Base-by-base conservation (phyloP, 1,284 basidiomycete genomes). In the Heterobasidion occidentale region DNA sequence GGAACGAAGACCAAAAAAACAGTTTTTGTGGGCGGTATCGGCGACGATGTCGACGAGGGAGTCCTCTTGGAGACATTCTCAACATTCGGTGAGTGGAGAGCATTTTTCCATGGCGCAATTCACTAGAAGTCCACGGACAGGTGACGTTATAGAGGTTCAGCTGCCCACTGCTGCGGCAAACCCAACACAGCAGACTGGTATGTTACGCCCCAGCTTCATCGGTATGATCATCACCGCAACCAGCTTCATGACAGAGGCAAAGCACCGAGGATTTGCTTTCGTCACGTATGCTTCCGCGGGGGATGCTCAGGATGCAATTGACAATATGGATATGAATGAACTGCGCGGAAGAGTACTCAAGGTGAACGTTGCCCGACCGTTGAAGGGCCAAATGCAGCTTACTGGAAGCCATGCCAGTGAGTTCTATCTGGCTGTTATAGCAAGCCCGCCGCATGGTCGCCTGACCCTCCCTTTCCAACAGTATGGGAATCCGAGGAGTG, bases 401-500 rank as follows among this genome's bases (percentile, higher is more conserved):
- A 74, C 76, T 56, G 83, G 83, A 47, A 91, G 90, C 71, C 79
- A 86, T 73, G 85, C 90, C 53, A 78, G 89, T 89, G 67, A 56
- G 85, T 77, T 7, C 19, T 50, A 49, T 17, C 15, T 44, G 44
- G 51, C 20, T 44, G 38, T 27, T 7, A 20, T 36, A 36, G n/a
- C n/a, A 15, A 27, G 27, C 27, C 27, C 27, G 27, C 27, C 27
- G 27, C 27, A 6, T 27, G 27, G 5, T 27, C 27, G 27, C 27
- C 27, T 27, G 27, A 27, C 27, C 27, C 27, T 27, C 27, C 27
- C 45, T 38, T 33, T 57, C 20, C 11, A 3, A 14, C 60, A 91
- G 89, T 92, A 60, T 92, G 89, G 89, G 89, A 92, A 67, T 88
- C 86, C 2, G 90, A 92, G 67, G 90, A 92, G 61, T 92, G 90